Base-by-base conservation (phyloP, 2,329 filamentous ascomycete species). In the Aureobasidium namibiae region DNA sequence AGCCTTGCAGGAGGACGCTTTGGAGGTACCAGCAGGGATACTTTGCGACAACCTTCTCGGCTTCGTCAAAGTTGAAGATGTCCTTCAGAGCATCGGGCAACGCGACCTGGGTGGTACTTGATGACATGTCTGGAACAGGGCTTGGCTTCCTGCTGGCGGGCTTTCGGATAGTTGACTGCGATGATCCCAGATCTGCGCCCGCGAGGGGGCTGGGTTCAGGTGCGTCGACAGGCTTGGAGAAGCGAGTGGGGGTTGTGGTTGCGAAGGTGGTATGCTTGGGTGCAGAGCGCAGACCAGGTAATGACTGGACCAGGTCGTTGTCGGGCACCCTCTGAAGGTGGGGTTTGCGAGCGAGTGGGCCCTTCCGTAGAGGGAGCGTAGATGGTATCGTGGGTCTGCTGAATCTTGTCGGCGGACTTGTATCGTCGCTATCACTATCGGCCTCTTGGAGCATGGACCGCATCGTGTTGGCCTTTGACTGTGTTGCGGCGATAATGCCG, bases 11-110 rank as follows among this genome's bases (percentile, higher is more conserved):
- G 31, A 97, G 78, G 45, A 96, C 90, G 68, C 88, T 96, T 71
- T 96, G 91, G 34, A 97, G 76, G 39, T 97, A 77, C 86, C 90
- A 96, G 74, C 92, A 97, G 9, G 91, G 89, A 70, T 95, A 96
- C 76, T 97, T 85, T 72, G 89, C 85, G 62, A 96, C 84, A 23
- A 97, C 89, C 62, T 91, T 87, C 70, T 99, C 94, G 0, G 88
- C 81, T 38, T 83, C 78, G 29, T 90, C 84, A 65, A 96, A 94
- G 52, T 87, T 82, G 68, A 95, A 96, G 63, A 95, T 95, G n/a
- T 70, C 65, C 41, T 63, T 62, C n/a, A 61, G 53, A 21, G 60
- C 60, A 31, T 61, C 56, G 9, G 58, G 61, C 23, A 61, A 36
- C 4, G 60, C 60, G 7, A 61, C 49, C 14, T 60, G 53, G 13